phyloP scores from a whole-genome alignment of 208 protist species.

The Dictyostelium gargantuum region DNA sequence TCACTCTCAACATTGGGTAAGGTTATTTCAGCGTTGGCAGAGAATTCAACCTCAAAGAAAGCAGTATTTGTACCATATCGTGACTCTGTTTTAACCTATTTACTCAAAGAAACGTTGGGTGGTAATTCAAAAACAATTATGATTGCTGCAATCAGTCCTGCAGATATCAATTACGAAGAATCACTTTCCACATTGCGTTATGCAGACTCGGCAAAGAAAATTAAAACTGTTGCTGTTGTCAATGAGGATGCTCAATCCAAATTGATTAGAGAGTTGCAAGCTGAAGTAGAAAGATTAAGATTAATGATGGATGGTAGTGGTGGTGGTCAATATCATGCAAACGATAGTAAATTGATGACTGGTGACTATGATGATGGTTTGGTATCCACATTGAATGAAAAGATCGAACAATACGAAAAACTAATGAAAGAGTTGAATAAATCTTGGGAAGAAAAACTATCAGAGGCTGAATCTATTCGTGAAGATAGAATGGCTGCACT shows the following conservation, averaged over 20 bases:
- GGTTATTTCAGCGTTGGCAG: slow-evolving; percentile 83
- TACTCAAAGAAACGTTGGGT: slow-evolving; percentile 85
- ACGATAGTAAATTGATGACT: slow-evolving; percentile 27
- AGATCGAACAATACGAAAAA: slow-evolving; percentile 69
- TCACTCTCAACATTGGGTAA: slow-evolving; percentile 76
- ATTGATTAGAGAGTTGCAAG: slow-evolving; percentile 88
- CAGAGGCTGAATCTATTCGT: slow-evolving; percentile 58
- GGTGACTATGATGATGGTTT: background rate
- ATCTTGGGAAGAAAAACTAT: slow-evolving; percentile 76
- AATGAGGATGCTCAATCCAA: slow-evolving; percentile 93
- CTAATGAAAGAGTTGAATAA: slow-evolving; percentile 70
- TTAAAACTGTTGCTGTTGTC: slow-evolving; percentile 90
- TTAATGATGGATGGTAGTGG: background rate
- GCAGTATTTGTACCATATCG: slow-evolving; percentile 87
- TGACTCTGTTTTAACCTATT: slow-evolving; percentile 84
- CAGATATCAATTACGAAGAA: slow-evolving; percentile 90
- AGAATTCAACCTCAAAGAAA: slow-evolving; percentile 65
- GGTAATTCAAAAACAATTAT: slow-evolving; percentile 93
- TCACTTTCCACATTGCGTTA: slow-evolving; percentile 91
- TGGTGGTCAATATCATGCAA: background rate
- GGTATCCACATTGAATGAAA: slow-evolving; percentile 57
- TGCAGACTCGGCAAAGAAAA: slow-evolving; percentile 89
- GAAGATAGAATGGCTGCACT: slow-evolving; percentile 60
- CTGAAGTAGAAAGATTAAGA: slow-evolving; percentile 73
- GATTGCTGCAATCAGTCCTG: slow-evolving; percentile 94